Percentiles rank a stretch among this genome's conserved stretches.
Conservation (phyloP, 228 moss, liverwort and hornwort genomes). For the Sphagnum magellanicum region DNA sequence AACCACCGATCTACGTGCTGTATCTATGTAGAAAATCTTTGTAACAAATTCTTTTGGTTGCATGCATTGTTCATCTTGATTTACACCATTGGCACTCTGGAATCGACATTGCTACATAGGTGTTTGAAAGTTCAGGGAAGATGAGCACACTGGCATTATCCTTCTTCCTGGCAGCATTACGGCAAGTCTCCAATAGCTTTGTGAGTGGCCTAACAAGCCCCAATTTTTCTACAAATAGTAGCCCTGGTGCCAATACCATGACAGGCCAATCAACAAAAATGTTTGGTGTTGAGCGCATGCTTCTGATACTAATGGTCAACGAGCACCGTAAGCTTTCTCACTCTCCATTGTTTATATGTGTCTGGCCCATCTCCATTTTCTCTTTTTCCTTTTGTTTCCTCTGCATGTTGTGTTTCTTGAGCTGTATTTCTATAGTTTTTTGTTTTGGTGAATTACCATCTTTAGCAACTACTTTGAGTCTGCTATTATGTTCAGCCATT, state of each 20-base stretch:
- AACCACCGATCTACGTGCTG: neutral
- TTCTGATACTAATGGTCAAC: conserved; percentile 78
- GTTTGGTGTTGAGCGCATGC: conserved; percentile 96
- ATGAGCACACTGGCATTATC: conserved; percentile 87
- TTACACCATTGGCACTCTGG: neutral
- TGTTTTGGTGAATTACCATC: neutral
- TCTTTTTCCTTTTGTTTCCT: conserved; percentile 1
- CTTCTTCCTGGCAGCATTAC: conserved; percentile 73
- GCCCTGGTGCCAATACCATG: conserved; percentile 56
- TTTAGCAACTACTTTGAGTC: too few relatives aligned
- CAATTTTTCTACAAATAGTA: conserved; percentile 60
- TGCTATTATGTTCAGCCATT: too few relatives aligned
- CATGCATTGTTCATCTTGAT: neutral
- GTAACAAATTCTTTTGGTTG: too few relatives aligned
- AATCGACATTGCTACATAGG: conserved; percentile 16
- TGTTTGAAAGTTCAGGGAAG: conserved; percentile 86
- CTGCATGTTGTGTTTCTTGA: neutral
- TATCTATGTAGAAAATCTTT: too few relatives aligned
- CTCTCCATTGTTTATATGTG: neutral
- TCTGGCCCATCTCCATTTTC: neutral
- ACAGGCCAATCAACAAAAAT: conserved; percentile 71
- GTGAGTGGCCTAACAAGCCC: conserved; percentile 55
- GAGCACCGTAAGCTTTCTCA: conserved; percentile 57
- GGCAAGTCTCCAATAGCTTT: conserved; percentile 78
- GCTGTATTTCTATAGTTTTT: neutral